Evolutionary conservation across 2,329 filamentous ascomycete genomes (phyloP), one percentile per base, ranked within the genome.

Genomic region (Fusarium sp.): DNA sequence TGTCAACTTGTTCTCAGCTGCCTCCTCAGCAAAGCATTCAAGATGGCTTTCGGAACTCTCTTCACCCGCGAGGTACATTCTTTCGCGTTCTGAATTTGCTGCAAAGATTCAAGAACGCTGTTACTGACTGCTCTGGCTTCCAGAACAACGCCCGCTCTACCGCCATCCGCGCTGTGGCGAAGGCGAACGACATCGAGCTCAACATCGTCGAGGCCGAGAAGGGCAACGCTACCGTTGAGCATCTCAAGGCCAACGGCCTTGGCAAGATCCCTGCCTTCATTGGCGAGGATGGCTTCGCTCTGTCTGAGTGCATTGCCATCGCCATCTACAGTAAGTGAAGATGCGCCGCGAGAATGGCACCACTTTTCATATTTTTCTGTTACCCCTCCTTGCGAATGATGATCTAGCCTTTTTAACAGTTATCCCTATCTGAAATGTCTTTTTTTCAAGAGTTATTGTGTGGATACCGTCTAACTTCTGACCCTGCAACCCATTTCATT

Each of bases 21-120:
- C 67, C 62, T 65, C 67, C 62, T 65, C 45, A 75, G 62, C 64
- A 73, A 65, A 70, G 73, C 77, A 79, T 78, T 81, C 86, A 93
- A 88, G 83, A 97, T 97, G 92, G 88, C 93, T 81, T 98, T 99
- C 89, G 96, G 96, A 86, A 99, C 97, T 88, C 90, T 99, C 80
- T 98, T 96, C 90, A 92, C 92, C 81, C 89, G 88, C 83, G 81
- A 89, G 85, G 95, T 97, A 91, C 67, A 58, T 72, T 54, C 62
- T 65, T 64, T 53, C 62, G 70, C 59, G 52, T 55, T 44, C 65
- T 69, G 62, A 70, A 69, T 52, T 40, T 56, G 61, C 53, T 26
- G 62, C 54, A 60, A 57, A 44, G 55, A 51, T 62, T 67, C 46
- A 49, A 70, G 67, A 65, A 66, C 65, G 63, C 55, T 55, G 76